Conservation (phyloP, 805 yeast genomes). For the Kazachstania martiniae region DNA sequence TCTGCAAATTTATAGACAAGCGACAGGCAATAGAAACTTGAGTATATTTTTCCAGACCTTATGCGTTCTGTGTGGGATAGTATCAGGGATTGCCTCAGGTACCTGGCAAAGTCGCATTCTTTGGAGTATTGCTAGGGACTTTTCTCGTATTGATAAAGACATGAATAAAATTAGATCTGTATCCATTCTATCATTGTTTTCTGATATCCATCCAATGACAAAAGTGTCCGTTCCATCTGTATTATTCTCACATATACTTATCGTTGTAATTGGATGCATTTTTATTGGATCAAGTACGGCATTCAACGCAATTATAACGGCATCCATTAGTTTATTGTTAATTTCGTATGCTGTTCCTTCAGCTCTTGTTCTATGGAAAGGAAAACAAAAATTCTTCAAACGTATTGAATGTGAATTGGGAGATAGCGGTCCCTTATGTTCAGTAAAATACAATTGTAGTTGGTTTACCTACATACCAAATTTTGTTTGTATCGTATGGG, state of each 20-base stretch:
- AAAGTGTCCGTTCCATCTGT: slow-evolving; percentile 55
- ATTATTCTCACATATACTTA: slow-evolving; percentile 40
- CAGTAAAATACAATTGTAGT: not conserved
- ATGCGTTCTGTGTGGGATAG: slow-evolving; percentile 42
- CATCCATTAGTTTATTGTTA: slow-evolving; percentile 48
- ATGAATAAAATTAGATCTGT: not conserved
- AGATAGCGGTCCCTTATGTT: not conserved
- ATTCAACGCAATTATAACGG: slow-evolving; percentile 52
- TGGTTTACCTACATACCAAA: slow-evolving; percentile 17
- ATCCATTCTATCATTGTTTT: too few relatives aligned
- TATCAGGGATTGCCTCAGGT: slow-evolving; percentile 49
- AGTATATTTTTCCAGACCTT: slow-evolving; percentile 42
- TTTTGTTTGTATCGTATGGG: slow-evolving; percentile 36
- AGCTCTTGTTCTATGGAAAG: too few relatives aligned
- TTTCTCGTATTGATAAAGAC: slow-evolving; percentile 47
- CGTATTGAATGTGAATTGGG: slow-evolving; percentile 7
- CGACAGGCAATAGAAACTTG: slow-evolving; percentile 40
- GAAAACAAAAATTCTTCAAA: slow-evolving; percentile 21
- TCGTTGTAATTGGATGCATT: slow-evolving; percentile 47
- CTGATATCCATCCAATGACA: slow-evolving; percentile 32
- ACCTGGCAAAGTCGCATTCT: slow-evolving; percentile 61
- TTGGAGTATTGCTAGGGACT: slow-evolving; percentile 61
- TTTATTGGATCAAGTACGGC: slow-evolving; percentile 60
- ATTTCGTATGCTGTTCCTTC: slow-evolving; percentile 53
- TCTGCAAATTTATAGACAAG: slow-evolving; percentile 52